A percentile compares a stretch with the other conserved stretches of the same genome.
Conservation (phyloP, 306 rosid species). For the Hippophae rhamnoides region DNA sequence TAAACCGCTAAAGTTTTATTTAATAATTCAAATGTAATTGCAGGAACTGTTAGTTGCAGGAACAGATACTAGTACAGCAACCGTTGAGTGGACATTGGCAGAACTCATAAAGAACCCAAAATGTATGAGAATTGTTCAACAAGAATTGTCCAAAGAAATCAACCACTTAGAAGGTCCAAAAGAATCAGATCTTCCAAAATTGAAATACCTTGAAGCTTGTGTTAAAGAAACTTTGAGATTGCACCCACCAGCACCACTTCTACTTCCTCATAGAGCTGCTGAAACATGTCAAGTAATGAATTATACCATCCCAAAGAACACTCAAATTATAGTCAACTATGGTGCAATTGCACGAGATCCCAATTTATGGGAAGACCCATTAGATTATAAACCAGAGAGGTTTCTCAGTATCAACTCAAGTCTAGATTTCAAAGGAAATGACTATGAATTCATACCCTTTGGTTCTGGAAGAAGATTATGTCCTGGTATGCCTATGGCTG, state of each 20-base stretch:
- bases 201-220: conserved; percentile 17
- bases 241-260: conserved; percentile 23
- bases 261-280: conserved; percentile 21
- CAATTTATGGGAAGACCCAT: conserved; percentile 12
- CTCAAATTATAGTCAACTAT: conserved; percentile 18
- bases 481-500: conserved; percentile 28
- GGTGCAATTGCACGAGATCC: conserved; percentile 22
- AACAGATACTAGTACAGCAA: conserved; percentile 16
- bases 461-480: conserved; percentile 27
- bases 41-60: conserved; percentile 23
- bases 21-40: background rate
- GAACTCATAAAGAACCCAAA: conserved; percentile 20
- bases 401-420: conserved; percentile 3
- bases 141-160: conserved; percentile 13
- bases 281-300: conserved; percentile 10
- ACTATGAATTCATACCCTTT: conserved; percentile 21
- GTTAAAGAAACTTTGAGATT: conserved; percentile 24
- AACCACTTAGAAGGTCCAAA: background rate
- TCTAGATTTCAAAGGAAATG: conserved; percentile 21
- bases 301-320: conserved; percentile 17
- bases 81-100: conserved; percentile 22
- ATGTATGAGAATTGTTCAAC: conserved; percentile 8
- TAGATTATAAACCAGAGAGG: conserved; percentile 15
- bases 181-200: conserved; percentile 10
- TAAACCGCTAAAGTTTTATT: too few species aligned